phyloP scores from a whole-genome alignment of 345 rosid species.

The Sapria himalayana region DNA sequence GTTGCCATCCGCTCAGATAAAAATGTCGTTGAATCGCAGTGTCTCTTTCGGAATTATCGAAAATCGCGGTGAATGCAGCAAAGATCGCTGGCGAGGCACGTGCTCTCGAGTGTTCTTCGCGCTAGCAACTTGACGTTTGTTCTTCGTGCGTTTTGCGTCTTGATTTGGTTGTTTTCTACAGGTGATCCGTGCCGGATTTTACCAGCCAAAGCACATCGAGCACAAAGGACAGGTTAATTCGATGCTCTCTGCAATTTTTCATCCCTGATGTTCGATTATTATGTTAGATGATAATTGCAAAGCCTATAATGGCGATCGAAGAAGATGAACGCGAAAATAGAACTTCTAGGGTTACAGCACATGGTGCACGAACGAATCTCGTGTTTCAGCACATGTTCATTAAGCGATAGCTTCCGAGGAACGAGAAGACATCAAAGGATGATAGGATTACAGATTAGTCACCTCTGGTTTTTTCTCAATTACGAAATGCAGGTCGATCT shows the following conservation, averaged over 20 bases:
- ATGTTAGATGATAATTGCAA: background rate
- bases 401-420: too few species aligned
- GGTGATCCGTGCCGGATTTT: slow-evolving; percentile 68
- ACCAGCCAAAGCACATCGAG: slow-evolving; percentile 73
- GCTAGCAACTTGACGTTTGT: background rate
- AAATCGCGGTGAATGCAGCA: slow-evolving; percentile 74
- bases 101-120: background rate
- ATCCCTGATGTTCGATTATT: background rate
- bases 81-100: slow-evolving; percentile 65
- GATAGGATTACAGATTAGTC: too few species aligned
- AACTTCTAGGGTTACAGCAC: background rate
- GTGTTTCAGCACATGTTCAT: too few species aligned
- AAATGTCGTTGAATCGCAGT: slow-evolving; percentile 15
- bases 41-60: slow-evolving; percentile 34
- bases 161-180: slow-evolving; percentile 8
- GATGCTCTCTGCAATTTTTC: background rate
- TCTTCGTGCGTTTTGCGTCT: background rate
- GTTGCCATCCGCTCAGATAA: background rate
- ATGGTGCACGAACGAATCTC: too few species aligned
- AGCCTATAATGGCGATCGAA: background rate
- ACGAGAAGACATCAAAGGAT: too few species aligned
- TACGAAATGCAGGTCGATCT: slow-evolving; percentile 49
- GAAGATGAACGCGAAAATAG: background rate
- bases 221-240: slow-evolving; percentile 70
- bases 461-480: background rate